Percentiles rank a stretch among this genome's conserved stretches.
Conservation (phyloP, 106 monocot species). For the Dendrobium chrysotoxum region DNA sequence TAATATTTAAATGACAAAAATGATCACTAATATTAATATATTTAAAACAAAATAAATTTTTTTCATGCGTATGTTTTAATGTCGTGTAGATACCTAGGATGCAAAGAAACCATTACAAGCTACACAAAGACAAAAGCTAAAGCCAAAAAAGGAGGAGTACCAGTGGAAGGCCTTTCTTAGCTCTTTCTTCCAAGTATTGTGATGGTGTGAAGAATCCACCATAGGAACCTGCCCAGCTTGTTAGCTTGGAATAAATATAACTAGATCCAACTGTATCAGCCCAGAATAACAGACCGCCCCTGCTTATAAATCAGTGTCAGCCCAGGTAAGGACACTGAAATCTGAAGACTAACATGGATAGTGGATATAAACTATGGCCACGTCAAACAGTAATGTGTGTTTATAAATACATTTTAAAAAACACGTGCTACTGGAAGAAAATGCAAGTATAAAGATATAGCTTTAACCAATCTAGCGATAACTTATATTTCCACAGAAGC, state of each 20-base stretch:
- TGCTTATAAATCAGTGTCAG: conserved; percentile 16
- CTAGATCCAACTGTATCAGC: conserved; percentile 74
- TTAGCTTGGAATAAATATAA: conserved; percentile 69
- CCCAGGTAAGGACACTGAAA: neutral
- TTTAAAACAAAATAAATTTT: neutral
- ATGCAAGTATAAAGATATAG: too few species aligned
- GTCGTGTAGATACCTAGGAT: neutral
- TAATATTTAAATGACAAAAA: too few species aligned
- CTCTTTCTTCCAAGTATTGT: conserved; percentile 75
- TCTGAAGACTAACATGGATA: neutral
- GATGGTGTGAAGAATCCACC: conserved; percentile 83
- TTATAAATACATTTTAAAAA: too few species aligned
- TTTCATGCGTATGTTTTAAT: neutral
- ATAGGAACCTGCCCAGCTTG: conserved; percentile 53
- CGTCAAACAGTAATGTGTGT: too few species aligned
- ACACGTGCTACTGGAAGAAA: too few species aligned
- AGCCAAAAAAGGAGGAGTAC: conserved; percentile 18
- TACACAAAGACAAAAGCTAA: neutral
- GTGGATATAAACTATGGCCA: too few species aligned
- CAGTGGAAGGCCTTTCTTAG: conserved; percentile 64
- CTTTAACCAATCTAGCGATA: too few species aligned
- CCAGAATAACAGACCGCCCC: conserved; percentile 93
- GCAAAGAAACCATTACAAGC: neutral
- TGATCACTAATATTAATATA: neutral
- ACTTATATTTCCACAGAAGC: too few species aligned